phyloP scores from a whole-genome alignment of 805 yeast genomes.

The Isabelozyma heimii region DNA sequence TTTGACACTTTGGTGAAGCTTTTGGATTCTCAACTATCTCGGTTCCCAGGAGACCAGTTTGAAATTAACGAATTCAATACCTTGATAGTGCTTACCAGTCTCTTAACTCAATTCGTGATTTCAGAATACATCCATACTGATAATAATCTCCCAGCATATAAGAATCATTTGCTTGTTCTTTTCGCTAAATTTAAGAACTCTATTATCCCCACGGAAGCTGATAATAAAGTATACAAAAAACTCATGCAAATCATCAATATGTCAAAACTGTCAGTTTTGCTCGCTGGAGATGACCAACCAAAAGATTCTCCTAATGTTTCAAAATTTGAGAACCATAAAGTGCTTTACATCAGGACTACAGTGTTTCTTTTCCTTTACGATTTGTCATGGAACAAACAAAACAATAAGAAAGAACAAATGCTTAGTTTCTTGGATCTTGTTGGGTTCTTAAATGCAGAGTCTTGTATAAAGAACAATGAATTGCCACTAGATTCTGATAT shows the following conservation, averaged over 20 bases:
- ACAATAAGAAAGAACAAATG: conserved; percentile 7
- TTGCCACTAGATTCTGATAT: conserved; percentile 11
- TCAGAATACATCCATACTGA: background rate
- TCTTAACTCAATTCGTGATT: background rate
- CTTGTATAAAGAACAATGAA: conserved; percentile 10
- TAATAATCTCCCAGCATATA: background rate
- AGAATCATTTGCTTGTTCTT: background rate
- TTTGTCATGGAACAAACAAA: conserved; percentile 8
- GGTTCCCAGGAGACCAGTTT: background rate
- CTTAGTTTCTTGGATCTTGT: conserved; percentile 15
- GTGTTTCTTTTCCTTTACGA: conserved; percentile 13
- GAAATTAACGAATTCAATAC: background rate
- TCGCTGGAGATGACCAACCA: background rate
- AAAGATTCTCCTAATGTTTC: background rate
- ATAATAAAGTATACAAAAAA: background rate
- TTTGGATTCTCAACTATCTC: conserved; percentile 1
- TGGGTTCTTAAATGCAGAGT: conserved; percentile 15
- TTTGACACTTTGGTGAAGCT: conserved; percentile 4
- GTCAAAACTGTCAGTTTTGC: background rate
- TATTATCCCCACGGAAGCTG: background rate
- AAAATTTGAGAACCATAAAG: background rate
- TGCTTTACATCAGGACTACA: conserved; percentile 5
- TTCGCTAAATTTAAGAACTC: background rate
- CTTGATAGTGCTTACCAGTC: background rate
- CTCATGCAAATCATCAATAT: background rate